Conservation (phyloP, 805 yeast species). For the Starmerella lactis-condensi region DNA sequence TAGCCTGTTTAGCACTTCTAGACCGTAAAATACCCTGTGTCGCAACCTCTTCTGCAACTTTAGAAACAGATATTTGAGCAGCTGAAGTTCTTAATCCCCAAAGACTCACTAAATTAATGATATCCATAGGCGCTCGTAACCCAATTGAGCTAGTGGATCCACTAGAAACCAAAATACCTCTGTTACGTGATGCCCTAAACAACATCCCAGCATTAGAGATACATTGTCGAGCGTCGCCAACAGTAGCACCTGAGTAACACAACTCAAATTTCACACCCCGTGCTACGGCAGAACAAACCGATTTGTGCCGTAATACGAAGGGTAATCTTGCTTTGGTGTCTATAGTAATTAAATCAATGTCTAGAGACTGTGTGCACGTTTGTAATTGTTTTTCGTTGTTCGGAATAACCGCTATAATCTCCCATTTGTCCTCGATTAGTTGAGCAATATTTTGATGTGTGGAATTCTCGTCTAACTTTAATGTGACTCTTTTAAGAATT, state of each 20-base stretch:
- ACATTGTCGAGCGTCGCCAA: conserved; percentile 28
- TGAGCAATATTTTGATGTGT: conserved; percentile 8
- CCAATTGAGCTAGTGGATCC: conserved; percentile 39
- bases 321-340: conserved; percentile 49
- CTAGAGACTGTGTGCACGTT: conserved; percentile 54
- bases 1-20: conserved; percentile 60
- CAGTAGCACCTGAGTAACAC: conserved; percentile 33
- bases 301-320: conserved; percentile 62
- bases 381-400: conserved; percentile 59
- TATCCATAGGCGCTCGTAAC: conserved; percentile 47
- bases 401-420: conserved; percentile 69
- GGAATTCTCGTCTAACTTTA: conserved; percentile 42
- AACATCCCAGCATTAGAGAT: conserved; percentile 57
- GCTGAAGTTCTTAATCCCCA: conserved; percentile 54
- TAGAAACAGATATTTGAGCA: conserved; percentile 40
- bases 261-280: conserved; percentile 74
- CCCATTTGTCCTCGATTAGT: conserved; percentile 29
- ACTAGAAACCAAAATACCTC: conserved; percentile 63
- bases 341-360: conserved; percentile 64
- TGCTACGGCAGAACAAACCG: conserved; percentile 63
- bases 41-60: conserved; percentile 44
- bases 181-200: conserved; percentile 58
- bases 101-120: conserved; percentile 42
- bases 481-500: conserved; percentile 53
- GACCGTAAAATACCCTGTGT: conserved; percentile 57